Base-by-base conservation (phyloP, 2,329 filamentous ascomycete species). In the Trichophyton schoenleinii region DNA sequence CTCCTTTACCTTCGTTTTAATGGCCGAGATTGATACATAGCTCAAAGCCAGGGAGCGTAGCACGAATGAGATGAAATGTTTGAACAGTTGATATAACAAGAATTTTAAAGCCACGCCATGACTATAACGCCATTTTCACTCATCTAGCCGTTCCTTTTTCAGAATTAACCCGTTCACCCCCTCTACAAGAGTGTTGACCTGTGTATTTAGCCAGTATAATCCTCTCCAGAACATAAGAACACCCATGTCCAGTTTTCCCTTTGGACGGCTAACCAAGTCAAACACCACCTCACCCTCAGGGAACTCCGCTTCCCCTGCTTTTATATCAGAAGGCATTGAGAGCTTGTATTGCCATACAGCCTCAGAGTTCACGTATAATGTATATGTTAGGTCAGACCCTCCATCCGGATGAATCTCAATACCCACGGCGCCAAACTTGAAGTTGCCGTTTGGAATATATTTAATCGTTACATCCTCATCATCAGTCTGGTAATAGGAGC, bases 371-470 rank as follows among this genome's bases (percentile, higher is more conserved):
- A 96, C 80, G 70, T 87, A 96, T 1, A 96, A 77, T 3, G 84
- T 82, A 70, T 96, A 97, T 55, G 85, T 86, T 41, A 99, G 77
- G 46, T 86, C 81, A 69, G 87, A 91, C 60, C 68, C 71, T 6
- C 41, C 42, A 3, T 65, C 64, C 1, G 81, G 78, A 3, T 83
- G 80, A 61, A 84, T 84, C 63, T 86, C 84, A 64, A 99, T 91
- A 22, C 89, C 88, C 31, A 95, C 80, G 0, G 86, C 83, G 0
- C 90, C 90, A 73, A 96, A 92, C 72, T 97, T 97, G 64, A 86
- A 91, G 69, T 90, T 91, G 1, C 92, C 92, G 62, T 87, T 83
- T 1, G 92, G 88, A 53, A 82, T 82, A 78, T 82, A 95, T 84
- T 92, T 89, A 65, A 97, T 80, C 70, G 86, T 81, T 9, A 96